These are phyloP conservation scores for Suillus alpinus DNA, from an alignment of 768 basidiomycete species.

Conservation along the genomic window DNA sequence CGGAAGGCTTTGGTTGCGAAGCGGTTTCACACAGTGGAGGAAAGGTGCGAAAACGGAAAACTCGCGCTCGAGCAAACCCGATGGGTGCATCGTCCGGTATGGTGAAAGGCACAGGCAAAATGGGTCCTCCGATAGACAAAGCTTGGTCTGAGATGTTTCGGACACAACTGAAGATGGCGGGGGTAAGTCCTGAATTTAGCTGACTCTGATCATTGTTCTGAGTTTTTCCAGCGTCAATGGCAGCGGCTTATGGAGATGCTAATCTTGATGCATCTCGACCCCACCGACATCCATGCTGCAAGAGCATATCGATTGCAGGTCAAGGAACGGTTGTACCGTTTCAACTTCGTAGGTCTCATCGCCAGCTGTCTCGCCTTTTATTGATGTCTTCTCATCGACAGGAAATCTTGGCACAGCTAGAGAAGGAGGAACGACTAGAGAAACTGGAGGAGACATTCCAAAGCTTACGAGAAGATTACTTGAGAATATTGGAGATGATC, in stretches of 20 bases:
- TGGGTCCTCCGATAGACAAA: slow-evolving; percentile 77
- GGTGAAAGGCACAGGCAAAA: slow-evolving; percentile 45
- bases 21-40: slow-evolving; percentile 47
- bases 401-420: slow-evolving; percentile 87
- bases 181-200: slow-evolving; percentile 44
- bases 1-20: slow-evolving; percentile 60
- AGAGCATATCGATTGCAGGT: slow-evolving; percentile 84
- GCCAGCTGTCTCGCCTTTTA: background rate
- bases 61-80: slow-evolving; percentile 28
- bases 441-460: slow-evolving; percentile 94
- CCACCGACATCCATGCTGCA: slow-evolving; percentile 48
- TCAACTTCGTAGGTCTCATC: slow-evolving; percentile 76
- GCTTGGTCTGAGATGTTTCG: slow-evolving; percentile 80
- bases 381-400: slow-evolving; percentile 27
- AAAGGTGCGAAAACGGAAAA: slow-evolving; percentile 36
- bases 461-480: slow-evolving; percentile 81
- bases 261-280: slow-evolving; percentile 67
- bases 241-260: slow-evolving; percentile 90
- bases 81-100: slow-evolving; percentile 23
- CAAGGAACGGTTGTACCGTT: slow-evolving; percentile 91
- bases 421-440: slow-evolving; percentile 80
- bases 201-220: slow-evolving; percentile 5
- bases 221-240: slow-evolving; percentile 76
- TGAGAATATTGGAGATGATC: slow-evolving; percentile 66
- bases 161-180: slow-evolving; percentile 83